These are phyloP conservation scores for Trametes versicolor DNA, from an alignment of 1,284 basidiomycete genomes.

Conservation along the genomic window DNA sequence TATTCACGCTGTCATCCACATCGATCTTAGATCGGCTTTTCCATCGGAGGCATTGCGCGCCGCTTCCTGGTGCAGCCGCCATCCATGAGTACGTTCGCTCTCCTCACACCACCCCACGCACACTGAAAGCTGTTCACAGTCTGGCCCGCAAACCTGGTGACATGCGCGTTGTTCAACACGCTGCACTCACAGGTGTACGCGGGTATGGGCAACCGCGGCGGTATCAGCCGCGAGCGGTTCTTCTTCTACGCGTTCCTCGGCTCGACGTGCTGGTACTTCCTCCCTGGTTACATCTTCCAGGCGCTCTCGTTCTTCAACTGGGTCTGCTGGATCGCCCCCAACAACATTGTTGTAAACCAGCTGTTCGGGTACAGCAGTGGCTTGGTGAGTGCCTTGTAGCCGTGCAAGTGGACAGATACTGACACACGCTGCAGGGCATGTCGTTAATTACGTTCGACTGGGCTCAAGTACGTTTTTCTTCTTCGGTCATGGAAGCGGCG, in stretches of 20 bases:
- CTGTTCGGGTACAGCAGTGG: constrained; percentile 54
- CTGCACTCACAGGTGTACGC: constrained; percentile 63
- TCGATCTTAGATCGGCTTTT: constrained; percentile 62
- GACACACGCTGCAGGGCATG: constrained; percentile 47
- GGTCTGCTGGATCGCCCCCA: constrained; percentile 66
- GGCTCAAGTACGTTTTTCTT: constrained; percentile 45
- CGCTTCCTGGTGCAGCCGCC: constrained; percentile 80
- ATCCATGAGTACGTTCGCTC: constrained; percentile 66
- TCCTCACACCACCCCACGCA: constrained; percentile 3
- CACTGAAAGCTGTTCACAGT: constrained; percentile 48
- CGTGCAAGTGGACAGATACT: not conserved
- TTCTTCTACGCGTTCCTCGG: constrained; percentile 55
- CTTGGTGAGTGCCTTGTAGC: constrained; percentile 32
- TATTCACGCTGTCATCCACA: constrained; percentile 10
- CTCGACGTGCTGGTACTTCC: constrained; percentile 57
- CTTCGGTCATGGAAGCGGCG: not conserved
- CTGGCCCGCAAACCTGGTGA: constrained; percentile 76
- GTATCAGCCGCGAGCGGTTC: constrained; percentile 61
- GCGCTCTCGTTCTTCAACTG: constrained; percentile 65
- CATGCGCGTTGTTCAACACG: constrained; percentile 67
- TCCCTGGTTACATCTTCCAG: constrained; percentile 61
- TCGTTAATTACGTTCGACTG: constrained; percentile 57
- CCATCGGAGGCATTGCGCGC: constrained; percentile 69
- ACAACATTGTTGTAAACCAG: constrained; percentile 51
- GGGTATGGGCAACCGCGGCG: constrained; percentile 55